Evolutionary conservation across 306 rosid genomes (phyloP), one percentile per base, ranked within the genome.

Genomic region (Rosa multiflora): DNA sequence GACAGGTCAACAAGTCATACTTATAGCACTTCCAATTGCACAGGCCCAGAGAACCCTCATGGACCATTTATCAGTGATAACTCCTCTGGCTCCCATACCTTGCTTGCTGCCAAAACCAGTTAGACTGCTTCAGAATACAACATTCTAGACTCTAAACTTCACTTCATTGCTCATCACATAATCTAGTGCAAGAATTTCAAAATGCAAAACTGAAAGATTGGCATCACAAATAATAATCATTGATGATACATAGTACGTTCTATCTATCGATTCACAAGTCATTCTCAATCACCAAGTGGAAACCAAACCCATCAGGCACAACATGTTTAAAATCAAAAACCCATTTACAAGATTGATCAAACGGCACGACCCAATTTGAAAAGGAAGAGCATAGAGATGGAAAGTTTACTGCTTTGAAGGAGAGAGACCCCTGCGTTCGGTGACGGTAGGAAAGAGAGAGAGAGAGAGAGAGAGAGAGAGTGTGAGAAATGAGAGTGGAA

Each of bases 31-130:
- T 46, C 88, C 88, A 58, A 85, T 66, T 64, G 86, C 88, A 61
- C 88, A 85, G 13, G 61, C 56, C 88, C 88, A 85, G 29, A 85
- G 86, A 82, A 79, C 40, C 81, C 86, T 85, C 88, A 85, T 85
- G 81, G 88, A 85, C 86, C 86, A 85, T 83, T 79, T 82, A 72
- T 85, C 88, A 26, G 66, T 48, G 12, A 85, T 79, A 58, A 67
- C 84, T 85, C 88, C 86, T 74, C 86, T 85, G 67, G 76, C 14
- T 77, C 81, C 82, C 86, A 82, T 79, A 29, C 43, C 43, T 23
- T 48, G 11, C 79, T 77, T 11, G 17, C 82, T 59, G 82, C 76
- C 72, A 37, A 76, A 70, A 40, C 58, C 63, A 67, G 26, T 18
- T 47, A 68, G 21, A 61, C 8, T 67, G 70, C 67, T 71, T 76